These are phyloP conservation scores for Fusarium euwallaceae DNA, from an alignment of 2,329 filamentous ascomycete genomes.

Conservation along the genomic window DNA sequence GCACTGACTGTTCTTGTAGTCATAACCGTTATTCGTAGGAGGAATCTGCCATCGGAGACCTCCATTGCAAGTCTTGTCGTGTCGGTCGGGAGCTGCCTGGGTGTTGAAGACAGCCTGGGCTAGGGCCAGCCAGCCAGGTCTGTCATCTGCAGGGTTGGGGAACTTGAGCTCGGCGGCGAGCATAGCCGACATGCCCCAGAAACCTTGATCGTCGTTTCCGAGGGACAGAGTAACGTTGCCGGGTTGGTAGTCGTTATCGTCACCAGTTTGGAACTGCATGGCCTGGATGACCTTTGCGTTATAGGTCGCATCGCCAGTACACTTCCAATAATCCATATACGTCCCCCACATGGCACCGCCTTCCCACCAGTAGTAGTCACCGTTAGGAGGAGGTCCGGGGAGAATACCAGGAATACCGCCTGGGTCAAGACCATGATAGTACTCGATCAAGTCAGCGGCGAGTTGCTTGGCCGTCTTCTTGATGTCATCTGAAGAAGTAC, in stretches of 20 bases:
- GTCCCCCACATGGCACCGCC: slow-evolving; percentile 72
- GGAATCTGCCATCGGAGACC: slow-evolving; percentile 85
- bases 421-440: slow-evolving; percentile 61
- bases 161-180: slow-evolving; percentile 70
- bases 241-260: slow-evolving; percentile 68
- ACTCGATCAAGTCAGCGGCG: slow-evolving; percentile 60
- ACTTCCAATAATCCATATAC: slow-evolving; percentile 74
- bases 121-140: slow-evolving; percentile 68
- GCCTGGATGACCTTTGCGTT: slow-evolving; percentile 66
- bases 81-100: slow-evolving; percentile 67
- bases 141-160: slow-evolving; percentile 63
- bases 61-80: slow-evolving; percentile 66
- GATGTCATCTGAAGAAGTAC: slow-evolving; percentile 51
- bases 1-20: slow-evolving; percentile 74
- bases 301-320: slow-evolving; percentile 70
- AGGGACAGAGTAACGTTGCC: slow-evolving; percentile 64
- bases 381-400: slow-evolving; percentile 60
- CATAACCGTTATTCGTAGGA: slow-evolving; percentile 78
- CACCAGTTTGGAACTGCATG: slow-evolving; percentile 66
- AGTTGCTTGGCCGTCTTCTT: slow-evolving; percentile 55
- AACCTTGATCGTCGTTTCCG: slow-evolving; percentile 76
- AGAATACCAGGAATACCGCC: slow-evolving; percentile 62
- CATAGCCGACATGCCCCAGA: slow-evolving; percentile 77
- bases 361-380: slow-evolving; percentile 76
- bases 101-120: slow-evolving; percentile 75